Conservation (phyloP, 2,329 filamentous ascomycete species). For the Coleophoma crateriformis region DNA sequence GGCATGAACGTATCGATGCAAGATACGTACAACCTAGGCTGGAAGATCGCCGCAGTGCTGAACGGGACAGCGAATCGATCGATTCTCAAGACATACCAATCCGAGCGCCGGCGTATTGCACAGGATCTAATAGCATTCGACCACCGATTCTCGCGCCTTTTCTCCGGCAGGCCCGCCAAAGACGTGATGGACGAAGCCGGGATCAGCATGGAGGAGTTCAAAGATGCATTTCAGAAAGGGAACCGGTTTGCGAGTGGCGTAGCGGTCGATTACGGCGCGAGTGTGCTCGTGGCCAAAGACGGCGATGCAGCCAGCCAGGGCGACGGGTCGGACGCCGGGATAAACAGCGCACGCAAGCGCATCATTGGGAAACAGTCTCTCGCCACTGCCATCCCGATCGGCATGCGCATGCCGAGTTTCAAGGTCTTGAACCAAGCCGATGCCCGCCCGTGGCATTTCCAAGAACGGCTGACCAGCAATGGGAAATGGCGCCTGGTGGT, state of each 20-base stretch:
- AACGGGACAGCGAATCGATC: constrained; percentile 39
- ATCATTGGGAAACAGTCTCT: constrained; percentile 19
- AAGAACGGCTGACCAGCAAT: constrained; percentile 48
- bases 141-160: constrained; percentile 48
- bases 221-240: constrained; percentile 52
- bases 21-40: constrained; percentile 57
- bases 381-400: constrained; percentile 29
- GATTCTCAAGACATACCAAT: constrained; percentile 55
- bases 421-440: constrained; percentile 55
- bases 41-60: constrained; percentile 46
- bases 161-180: constrained; percentile 49
- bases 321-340: constrained; percentile 43
- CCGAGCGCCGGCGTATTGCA: constrained; percentile 56
- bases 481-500: constrained; percentile 54
- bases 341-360: constrained; percentile 25
- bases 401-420: constrained; percentile 53
- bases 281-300: constrained; percentile 48
- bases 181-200: constrained; percentile 37
- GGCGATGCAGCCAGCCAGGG: constrained; percentile 36
- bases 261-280: constrained; percentile 52
- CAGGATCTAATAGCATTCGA: constrained; percentile 63
- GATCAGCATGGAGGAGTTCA: constrained; percentile 58
- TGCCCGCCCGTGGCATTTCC: constrained; percentile 52
- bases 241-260: constrained; percentile 54
- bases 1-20: constrained; percentile 54